These are phyloP conservation scores for Glycine latifolia DNA, from an alignment of 306 rosid species.

Conservation along the genomic window DNA sequence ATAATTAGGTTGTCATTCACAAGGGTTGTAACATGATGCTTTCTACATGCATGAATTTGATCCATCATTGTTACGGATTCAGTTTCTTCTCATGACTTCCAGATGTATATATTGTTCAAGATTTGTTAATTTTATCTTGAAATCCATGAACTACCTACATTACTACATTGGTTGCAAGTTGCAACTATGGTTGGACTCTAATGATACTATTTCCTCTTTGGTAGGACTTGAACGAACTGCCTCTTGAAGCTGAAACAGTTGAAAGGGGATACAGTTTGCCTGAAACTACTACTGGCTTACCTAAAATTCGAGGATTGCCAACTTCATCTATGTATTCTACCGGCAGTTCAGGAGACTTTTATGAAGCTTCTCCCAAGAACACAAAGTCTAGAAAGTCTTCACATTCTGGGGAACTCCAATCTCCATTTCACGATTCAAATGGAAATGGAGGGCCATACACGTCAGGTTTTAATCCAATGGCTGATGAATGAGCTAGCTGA, in stretches of 20 bases:
- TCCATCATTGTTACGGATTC: background rate
- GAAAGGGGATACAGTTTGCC: slow-evolving; percentile 79
- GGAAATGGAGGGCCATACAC: slow-evolving; percentile 57
- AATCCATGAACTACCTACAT: slow-evolving; percentile 19
- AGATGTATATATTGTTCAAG: background rate
- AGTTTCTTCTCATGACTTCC: slow-evolving; percentile 13
- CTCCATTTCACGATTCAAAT: slow-evolving; percentile 51
- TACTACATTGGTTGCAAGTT: background rate
- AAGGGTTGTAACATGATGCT: slow-evolving; percentile 27
- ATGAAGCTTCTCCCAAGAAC: slow-evolving; percentile 64
- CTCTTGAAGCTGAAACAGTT: slow-evolving; percentile 84
- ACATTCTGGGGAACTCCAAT: too few species aligned
- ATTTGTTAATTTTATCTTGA: slow-evolving; percentile 21
- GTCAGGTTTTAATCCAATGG: slow-evolving; percentile 57
- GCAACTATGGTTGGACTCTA: slow-evolving; percentile 29
- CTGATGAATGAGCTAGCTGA: slow-evolving; percentile 50
- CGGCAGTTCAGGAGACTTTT: slow-evolving; percentile 58
- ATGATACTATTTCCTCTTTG: slow-evolving; percentile 40
- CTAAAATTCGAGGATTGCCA: slow-evolving; percentile 73
- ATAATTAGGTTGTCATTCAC: slow-evolving; percentile 12
- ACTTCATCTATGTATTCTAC: slow-evolving; percentile 66
- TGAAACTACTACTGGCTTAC: slow-evolving; percentile 75
- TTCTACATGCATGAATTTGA: slow-evolving; percentile 14
- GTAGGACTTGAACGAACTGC: slow-evolving; percentile 89
- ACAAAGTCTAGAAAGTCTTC: slow-evolving; percentile 25